Conservation (phyloP, 2,329 filamentous ascomycete species). For the Pseudonectria buxi region DNA sequence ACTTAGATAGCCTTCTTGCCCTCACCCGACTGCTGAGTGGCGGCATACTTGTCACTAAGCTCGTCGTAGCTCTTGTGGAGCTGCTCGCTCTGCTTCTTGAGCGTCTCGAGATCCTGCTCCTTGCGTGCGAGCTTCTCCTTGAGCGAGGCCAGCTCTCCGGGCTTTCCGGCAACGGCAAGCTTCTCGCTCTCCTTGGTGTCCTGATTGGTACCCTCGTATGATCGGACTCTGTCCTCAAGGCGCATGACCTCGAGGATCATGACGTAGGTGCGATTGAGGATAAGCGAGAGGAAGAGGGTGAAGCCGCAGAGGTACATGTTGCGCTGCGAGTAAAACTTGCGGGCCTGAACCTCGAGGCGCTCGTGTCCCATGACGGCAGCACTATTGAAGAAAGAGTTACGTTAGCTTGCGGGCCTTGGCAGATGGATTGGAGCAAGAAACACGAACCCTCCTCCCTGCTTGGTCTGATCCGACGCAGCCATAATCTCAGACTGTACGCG, state of each 20-base stretch:
- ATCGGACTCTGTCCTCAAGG: constrained; percentile 86
- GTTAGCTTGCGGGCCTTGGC: constrained; percentile 12
- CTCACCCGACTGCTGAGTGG: constrained; percentile 43
- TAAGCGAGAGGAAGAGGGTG: constrained; percentile 96
- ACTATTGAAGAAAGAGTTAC: constrained; percentile 19
- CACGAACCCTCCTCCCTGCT: constrained; percentile 40
- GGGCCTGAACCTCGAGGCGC: constrained; percentile 95
- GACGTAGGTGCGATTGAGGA: constrained; percentile 97
- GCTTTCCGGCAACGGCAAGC: constrained; percentile 63
- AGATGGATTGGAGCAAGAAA: background rate
- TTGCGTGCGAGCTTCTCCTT: constrained; percentile 68
- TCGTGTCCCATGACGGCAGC: constrained; percentile 79
- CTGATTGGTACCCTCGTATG: constrained; percentile 56
- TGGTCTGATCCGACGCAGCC: constrained; percentile 55
- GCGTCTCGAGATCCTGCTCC: constrained; percentile 73
- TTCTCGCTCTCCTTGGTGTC: constrained; percentile 63
- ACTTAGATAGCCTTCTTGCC: constrained; percentile 53
- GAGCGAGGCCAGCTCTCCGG: constrained; percentile 66
- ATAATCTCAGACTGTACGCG: constrained; percentile 87
- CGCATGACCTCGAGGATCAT: constrained; percentile 91
- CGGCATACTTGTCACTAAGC: constrained; percentile 73
- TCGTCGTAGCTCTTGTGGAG: constrained; percentile 80
- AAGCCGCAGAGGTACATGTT: constrained; percentile 99
- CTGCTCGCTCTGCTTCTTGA: constrained; percentile 89
- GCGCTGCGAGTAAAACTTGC: constrained; percentile 99